Evolutionary conservation across 2,329 filamentous ascomycete genomes (phyloP).

Genomic region (Sclerotinia minor): DNA sequence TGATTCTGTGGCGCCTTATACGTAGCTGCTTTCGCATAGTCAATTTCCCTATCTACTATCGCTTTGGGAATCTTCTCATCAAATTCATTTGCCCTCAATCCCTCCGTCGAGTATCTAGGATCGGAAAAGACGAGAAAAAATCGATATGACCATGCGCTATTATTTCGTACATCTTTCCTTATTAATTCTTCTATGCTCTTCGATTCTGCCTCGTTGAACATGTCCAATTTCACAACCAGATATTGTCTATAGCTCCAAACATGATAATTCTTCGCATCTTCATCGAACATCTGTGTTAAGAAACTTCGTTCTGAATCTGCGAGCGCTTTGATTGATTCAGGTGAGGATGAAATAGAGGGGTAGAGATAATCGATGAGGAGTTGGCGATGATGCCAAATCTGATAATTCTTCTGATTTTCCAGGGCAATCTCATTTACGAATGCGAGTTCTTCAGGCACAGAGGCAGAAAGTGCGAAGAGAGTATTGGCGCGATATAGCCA

Average conservation of each 20-base stretch:
- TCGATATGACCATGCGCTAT: slow-evolving; percentile 95
- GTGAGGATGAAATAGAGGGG: slow-evolving; percentile 59
- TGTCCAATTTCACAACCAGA: slow-evolving; percentile 64
- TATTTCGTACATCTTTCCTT: slow-evolving; percentile 83
- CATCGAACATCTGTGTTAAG: slow-evolving; percentile 73
- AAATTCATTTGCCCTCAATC: slow-evolving; percentile 51
- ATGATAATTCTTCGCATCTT: slow-evolving; percentile 97
- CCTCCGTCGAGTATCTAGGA: slow-evolving; percentile 52
- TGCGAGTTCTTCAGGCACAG: slow-evolving; percentile 58
- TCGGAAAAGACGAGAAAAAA: slow-evolving; percentile 86
- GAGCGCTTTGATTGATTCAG: slow-evolving; percentile 56
- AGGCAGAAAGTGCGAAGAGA: slow-evolving; percentile 58
- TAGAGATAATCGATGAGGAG: slow-evolving; percentile 62
- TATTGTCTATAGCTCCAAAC: slow-evolving; percentile 94
- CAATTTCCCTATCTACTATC: slow-evolving; percentile 72
- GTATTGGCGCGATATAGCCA: slow-evolving; percentile 93
- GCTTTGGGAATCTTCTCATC: slow-evolving; percentile 60
- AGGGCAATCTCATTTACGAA: slow-evolving; percentile 88
- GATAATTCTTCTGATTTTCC: slow-evolving; percentile 92
- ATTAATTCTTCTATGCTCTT: slow-evolving; percentile 71
- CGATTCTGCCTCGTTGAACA: slow-evolving; percentile 64
- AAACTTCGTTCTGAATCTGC: slow-evolving; percentile 71
- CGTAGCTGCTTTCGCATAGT: slow-evolving; percentile 73
- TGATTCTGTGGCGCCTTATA: slow-evolving; percentile 85
- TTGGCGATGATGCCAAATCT: slow-evolving; percentile 85